Base-by-base conservation (phyloP, 352 stramenopile species). In the Globisporangium paroecandrum region DNA sequence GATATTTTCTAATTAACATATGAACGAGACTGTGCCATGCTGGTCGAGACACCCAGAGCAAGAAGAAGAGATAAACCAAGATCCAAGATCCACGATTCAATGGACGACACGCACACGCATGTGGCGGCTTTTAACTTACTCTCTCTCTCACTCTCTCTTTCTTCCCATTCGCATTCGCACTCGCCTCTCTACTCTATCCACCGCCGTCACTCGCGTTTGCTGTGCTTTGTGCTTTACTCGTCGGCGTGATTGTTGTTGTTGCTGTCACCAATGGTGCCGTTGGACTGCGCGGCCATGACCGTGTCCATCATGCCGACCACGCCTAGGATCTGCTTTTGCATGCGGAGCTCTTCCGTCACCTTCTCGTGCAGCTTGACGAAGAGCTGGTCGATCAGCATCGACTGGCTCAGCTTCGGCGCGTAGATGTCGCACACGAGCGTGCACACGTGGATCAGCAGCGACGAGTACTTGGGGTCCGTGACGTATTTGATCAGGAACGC, bases 401-500 rank as follows among this genome's bases (percentile, higher is more conserved):
- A 95, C 71, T 94, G 86, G 57, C 95, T 97, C 20, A 97, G 76
- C 64, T 98, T 94, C n/a, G 82, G 81, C 36, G 84, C 89, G 82
- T 98, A 99, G 54, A 98, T 85, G 75, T 98, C 91, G 65, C 95
- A 93, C 36, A 99, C 81, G 59, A 92, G 89, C 70, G 96, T 90
- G 71, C 92, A 97, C 36, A 99, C 93, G 46, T 93, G 88, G 49
- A 98, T 87, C 20, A 99, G 83, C 47, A 98, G 72, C 32, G 82
- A 80, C 25, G 92, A 85, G 81, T 98, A 99, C 75, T 97, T 94
- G 24, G 96, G 95, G 77, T 98, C 89, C 55, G 94, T 93, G 64
- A 99, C 91, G 75, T 98, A 98, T 77, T 97, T 95, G 71, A 97
- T 96, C 34, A 97, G 85, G 74, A 98, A 99, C 65, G 95, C 93